These are phyloP conservation scores for Peronosclerospora sorghi DNA, from an alignment of 352 stramenopile genomes.

Conservation along the genomic window DNA sequence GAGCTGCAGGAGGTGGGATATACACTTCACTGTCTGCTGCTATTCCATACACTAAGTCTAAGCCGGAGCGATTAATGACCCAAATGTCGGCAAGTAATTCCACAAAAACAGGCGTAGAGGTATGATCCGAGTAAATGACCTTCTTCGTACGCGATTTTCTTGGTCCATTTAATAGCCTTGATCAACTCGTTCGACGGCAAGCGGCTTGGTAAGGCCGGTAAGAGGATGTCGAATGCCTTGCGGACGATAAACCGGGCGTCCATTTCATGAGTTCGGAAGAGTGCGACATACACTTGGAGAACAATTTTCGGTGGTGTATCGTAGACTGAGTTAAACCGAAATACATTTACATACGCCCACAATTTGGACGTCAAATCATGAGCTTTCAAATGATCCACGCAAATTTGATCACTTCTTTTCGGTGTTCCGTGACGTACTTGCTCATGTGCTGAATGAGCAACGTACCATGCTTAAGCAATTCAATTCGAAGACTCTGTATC, in stretches of 20 bases:
- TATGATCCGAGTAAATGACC: conserved; percentile 86
- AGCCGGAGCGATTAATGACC: no score
- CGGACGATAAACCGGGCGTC: conserved; percentile 91
- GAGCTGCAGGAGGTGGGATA: no score
- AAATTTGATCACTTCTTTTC: conserved; percentile 98
- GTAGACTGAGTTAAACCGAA: conserved; percentile 93
- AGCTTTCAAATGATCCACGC: conserved; percentile 94
- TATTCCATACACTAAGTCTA: no score
- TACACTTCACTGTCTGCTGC: no score
- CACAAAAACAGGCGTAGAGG: no score
- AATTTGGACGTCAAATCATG: conserved; percentile 92
- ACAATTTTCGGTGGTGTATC: conserved; percentile 95
- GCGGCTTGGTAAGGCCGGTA: conserved; percentile 86
- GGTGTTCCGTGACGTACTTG: conserved; percentile 86
- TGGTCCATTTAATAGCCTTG: conserved; percentile 95
- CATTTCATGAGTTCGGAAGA: conserved; percentile 91
- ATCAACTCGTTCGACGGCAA: conserved; percentile 90
- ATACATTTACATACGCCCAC: conserved; percentile 96
- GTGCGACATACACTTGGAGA: conserved; percentile 93
- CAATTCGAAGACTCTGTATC: conserved; percentile 76
- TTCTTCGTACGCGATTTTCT: conserved; percentile 97
- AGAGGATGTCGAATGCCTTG: conserved; percentile 91
- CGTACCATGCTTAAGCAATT: conserved; percentile 91
- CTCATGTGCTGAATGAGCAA: conserved; percentile 94
- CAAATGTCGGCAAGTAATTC: no score